Evolutionary conservation across 2,329 filamentous ascomycete species (phyloP).

Genomic region (Aureobasidium zeae): DNA sequence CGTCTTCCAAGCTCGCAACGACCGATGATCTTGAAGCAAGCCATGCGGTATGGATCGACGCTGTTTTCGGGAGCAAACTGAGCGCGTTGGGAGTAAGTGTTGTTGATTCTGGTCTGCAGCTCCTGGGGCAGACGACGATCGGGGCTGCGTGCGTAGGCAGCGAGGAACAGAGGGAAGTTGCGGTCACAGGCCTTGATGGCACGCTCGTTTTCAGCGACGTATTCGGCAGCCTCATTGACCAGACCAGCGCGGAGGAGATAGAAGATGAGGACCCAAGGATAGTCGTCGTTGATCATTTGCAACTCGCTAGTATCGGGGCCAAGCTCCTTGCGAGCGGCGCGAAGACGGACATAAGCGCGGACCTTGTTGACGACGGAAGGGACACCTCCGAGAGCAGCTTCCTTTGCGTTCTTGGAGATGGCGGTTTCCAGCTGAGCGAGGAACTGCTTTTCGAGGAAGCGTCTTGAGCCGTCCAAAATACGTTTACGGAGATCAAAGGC

Average conservation of each 20-base stretch:
- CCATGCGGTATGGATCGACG: conserved; percentile 90
- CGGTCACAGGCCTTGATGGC: conserved; percentile 86
- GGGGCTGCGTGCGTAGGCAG: conserved; percentile 66
- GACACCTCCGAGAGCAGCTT: conserved; percentile 80
- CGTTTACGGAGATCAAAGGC: conserved; percentile 63
- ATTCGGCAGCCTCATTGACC: conserved; percentile 72
- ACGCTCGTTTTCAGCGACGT: conserved; percentile 68
- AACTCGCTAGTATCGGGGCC: conserved; percentile 72
- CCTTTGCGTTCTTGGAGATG: conserved; percentile 73
- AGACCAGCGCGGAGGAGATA: conserved; percentile 82
- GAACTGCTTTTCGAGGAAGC: conserved; percentile 73
- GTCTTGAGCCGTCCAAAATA: conserved; percentile 70
- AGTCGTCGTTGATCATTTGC: conserved; percentile 64
- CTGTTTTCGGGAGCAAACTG: conserved; percentile 78
- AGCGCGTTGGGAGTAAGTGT: conserved; percentile 77
- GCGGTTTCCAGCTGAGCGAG: conserved; percentile 65
- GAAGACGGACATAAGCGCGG: conserved; percentile 80
- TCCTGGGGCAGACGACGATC: conserved; percentile 71
- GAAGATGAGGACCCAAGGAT: conserved; percentile 89
- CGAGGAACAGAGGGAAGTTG: conserved; percentile 80
- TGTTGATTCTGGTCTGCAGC: conserved; percentile 77
- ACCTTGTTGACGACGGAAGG: conserved; percentile 85
- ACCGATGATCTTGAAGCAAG: conserved; percentile 95
- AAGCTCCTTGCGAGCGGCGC: conserved; percentile 70
- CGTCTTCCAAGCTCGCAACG: conserved; percentile 54